Evolutionary conservation across 2,329 filamentous ascomycete species (phyloP), one percentile per base, ranked within the genome.

Genomic region (Calcarisporium arbuscula): DNA sequence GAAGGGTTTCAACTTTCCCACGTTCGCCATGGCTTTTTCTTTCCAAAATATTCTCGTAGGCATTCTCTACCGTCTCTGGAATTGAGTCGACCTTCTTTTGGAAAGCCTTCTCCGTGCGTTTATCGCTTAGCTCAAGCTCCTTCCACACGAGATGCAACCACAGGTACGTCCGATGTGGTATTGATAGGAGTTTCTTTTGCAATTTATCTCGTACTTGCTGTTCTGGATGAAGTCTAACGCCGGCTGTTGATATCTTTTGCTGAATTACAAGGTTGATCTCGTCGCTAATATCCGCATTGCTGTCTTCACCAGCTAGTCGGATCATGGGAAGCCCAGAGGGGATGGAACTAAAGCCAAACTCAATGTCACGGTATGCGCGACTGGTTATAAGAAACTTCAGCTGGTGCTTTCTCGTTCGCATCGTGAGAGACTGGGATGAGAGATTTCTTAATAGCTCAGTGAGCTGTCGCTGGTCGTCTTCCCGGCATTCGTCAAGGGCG

Each of bases 261-360:
- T 23, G 16, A 17, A 42, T 39, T 6, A 41, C 29, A 6, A 41
- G 33, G 11, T 39, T 39, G 23, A 43, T 36, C 30, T 43, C 41
- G 10, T 35, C 22, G 28, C 17, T 35, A 14, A 41, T 41, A 16
- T 38, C 28, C 6, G 32, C 34, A 16, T 37, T 38, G 12, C 20
- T 33, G n/a, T 33, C 36, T 20, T 41, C 41, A 17, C 41, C 35
- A 20, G 30, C 30, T 4, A 41, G 30, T 17, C 35, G 30, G 12
- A 41, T 41, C 8, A 30, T 32, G 16, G 32, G 39, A 20, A 33
- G 30, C 6, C 26, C 23, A 9, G 18, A 19, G 10, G 32, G 28
- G 8, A 36, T 32, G 5, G 26, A 5, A 25, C 17, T 6, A n/a
- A 39, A 36, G 6, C 19, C 20, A 19, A 6, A 30, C 16, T 33